A percentile compares a stretch with the other conserved stretches of the same genome.
These are phyloP conservation scores for Anthracocystis walkeri DNA, from an alignment of 1,284 basidiomycete species.

Conservation along the genomic window DNA sequence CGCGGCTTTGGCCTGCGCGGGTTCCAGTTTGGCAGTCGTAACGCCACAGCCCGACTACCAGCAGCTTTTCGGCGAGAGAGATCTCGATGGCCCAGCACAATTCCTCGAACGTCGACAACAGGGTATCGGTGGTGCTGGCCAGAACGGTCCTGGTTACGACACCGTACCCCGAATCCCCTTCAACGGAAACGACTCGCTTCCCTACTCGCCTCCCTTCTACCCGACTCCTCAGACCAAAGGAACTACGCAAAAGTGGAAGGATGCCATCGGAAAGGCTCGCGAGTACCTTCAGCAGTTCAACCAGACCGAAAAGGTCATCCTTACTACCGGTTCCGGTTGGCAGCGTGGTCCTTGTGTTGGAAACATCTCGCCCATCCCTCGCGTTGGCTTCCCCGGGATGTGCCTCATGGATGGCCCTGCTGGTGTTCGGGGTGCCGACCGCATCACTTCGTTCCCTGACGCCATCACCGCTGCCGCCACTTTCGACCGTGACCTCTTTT, in stretches of 20 bases:
- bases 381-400: conserved; percentile 77
- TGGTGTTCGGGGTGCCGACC: conserved; percentile 74
- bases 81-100: conserved; percentile 16
- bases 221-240: conserved; percentile 52
- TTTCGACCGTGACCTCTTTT: conserved; percentile 78
- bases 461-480: conserved; percentile 81
- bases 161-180: conserved; percentile 42
- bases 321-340: conserved; percentile 70
- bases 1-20: conserved; percentile 30
- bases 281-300: conserved; percentile 70
- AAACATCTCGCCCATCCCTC: conserved; percentile 71
- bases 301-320: conserved; percentile 71
- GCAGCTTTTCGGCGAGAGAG: conserved; percentile 27
- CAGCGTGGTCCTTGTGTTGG: conserved; percentile 61
- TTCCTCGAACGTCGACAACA: conserved; percentile 39
- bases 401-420: conserved; percentile 75
- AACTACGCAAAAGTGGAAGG: conserved; percentile 73
- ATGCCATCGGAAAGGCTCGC: conserved; percentile 73
- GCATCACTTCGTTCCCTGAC: conserved; percentile 75
- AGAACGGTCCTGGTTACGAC: conserved; percentile 46
- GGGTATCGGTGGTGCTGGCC: conserved; percentile 42
- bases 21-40: conserved; percentile 27
- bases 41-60: conserved; percentile 35
- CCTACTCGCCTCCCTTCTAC: conserved; percentile 57
- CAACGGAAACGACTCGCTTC: conserved; percentile 53